A percentile compares a stretch with the other conserved stretches of the same genome.
These are phyloP conservation scores for Protomyces inouyei DNA, from an alignment of 1,139 yeast genomes.

Conservation along the genomic window DNA sequence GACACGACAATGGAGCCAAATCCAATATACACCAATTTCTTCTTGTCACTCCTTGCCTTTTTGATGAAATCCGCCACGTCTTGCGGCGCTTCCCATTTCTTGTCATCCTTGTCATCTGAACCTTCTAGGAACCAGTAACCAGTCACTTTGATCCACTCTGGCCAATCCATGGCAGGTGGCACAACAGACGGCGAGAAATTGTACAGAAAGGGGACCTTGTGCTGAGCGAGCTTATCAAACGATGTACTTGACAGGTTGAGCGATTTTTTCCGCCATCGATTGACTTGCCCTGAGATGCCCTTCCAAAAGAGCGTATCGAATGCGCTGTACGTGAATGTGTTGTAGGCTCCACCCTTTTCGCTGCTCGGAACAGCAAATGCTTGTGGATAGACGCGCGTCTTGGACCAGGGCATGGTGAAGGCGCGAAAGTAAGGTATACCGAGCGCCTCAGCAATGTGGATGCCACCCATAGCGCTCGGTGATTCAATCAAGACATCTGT, in stretches of 20 bases:
- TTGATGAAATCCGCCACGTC: conserved; percentile 57
- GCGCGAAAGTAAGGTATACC: conserved; percentile 89
- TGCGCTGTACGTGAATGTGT: conserved; percentile 83
- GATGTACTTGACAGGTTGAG: conserved; percentile 65
- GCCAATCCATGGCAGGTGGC: conserved; percentile 89
- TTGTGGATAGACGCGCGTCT: conserved; percentile 92
- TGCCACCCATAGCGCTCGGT: conserved; percentile 93
- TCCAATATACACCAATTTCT: conserved; percentile 82
- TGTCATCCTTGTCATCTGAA: conserved; percentile 39
- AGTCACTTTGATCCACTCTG: conserved; percentile 89
- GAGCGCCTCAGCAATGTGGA: conserved; percentile 89
- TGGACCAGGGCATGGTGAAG: conserved; percentile 97
- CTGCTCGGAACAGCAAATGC: conserved; percentile 94
- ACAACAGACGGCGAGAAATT: conserved; percentile 81
- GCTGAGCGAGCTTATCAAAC: conserved; percentile 64
- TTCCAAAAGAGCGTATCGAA: conserved; percentile 93
- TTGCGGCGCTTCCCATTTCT: conserved; percentile 57
- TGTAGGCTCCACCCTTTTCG: conserved; percentile 86
- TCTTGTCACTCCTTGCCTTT: conserved; percentile 56
- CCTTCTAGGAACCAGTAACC: conserved; percentile 95
- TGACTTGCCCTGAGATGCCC: conserved; percentile 84
- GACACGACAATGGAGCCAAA: conserved; percentile 92
- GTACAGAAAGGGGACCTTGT: conserved; percentile 79
- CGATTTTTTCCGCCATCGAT: conserved; percentile 72
- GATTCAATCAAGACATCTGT: conserved; percentile 84